phyloP scores from a whole-genome alignment of 306 rosid genomes.

The Cucurbita pepo region DNA sequence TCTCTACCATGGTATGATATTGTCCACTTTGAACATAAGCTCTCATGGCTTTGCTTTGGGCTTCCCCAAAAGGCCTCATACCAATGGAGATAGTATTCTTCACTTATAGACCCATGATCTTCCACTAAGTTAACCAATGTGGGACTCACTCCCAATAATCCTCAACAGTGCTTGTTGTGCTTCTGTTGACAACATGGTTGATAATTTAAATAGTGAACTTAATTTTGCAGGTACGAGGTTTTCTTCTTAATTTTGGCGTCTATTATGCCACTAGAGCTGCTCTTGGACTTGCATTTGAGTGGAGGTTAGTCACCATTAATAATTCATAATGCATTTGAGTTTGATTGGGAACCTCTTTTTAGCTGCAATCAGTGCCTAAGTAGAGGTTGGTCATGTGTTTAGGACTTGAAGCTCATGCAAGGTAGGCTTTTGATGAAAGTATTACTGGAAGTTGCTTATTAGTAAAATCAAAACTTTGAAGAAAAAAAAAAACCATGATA shows the following conservation, averaged over 20 bases:
- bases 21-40: too few species aligned
- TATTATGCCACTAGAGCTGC: conserved; percentile 93
- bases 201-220: background rate
- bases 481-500: background rate
- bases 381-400: background rate
- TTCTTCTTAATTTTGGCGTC: conserved; percentile 91
- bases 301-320: conserved; percentile 55
- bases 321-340: conserved; percentile 4
- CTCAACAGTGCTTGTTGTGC: too few species aligned
- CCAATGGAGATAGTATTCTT: too few species aligned
- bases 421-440: background rate
- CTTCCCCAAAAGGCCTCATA: too few species aligned
- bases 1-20: too few species aligned
- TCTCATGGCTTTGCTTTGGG: too few species aligned
- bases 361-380: background rate
- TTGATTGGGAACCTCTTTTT: background rate
- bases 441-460: background rate
- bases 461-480: background rate
- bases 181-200: background rate
- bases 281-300: conserved; percentile 81
- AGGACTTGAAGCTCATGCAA: background rate
- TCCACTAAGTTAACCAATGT: too few species aligned
- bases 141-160: too few species aligned
- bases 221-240: conserved; percentile 75
- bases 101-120: too few species aligned